Evolutionary conservation across 202 grass and related monocot genomes (phyloP), one percentile per base, ranked within the genome.

Genomic region (Carex arenaria): DNA sequence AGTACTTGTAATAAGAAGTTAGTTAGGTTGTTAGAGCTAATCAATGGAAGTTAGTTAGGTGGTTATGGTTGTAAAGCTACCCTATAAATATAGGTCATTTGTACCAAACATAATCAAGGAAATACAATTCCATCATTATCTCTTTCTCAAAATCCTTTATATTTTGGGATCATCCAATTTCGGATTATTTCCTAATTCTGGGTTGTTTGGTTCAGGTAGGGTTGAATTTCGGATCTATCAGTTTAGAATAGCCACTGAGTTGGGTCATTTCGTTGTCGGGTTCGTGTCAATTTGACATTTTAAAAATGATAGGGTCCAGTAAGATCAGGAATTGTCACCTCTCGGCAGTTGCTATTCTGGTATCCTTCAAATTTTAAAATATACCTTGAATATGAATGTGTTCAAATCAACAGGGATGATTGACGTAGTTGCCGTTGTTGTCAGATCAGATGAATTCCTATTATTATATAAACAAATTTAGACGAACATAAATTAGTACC

Each of bases 361-460:
- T 28, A 53, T 23, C 1, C 0, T 32, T 32, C 13, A 38, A 78
- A 38, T 59, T 78, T 59, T 17, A 85, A 80, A 74, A 15, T 53
- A 67, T 89, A 93, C 95, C 93, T 95, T 93, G 70, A 72, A 95
- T 83, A 99, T 87, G 85, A 95, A 99, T 87, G 85, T 85, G 79
- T 99, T 99, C 78, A 99, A 64, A 65, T 99, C 96, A 59, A 99
- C 96, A 78, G 96, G 93, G 84, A 99, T 73, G 28, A 95, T 89
- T 47, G 62, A 90, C 64, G 91, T 88, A 30, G 93, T 92, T 84
- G 81, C 26, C 61, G 93, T 67, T 3, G 93, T 99, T 82, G 91
- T 95, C 86, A 99, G 81, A 85, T 96, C 91, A 86, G 89, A 64
- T 65, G 89, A 90, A 87, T 99, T 72, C 12, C 96, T 99, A 82